phyloP scores from a whole-genome alignment of 306 rosid species.

The Ormosia semicastrata region DNA sequence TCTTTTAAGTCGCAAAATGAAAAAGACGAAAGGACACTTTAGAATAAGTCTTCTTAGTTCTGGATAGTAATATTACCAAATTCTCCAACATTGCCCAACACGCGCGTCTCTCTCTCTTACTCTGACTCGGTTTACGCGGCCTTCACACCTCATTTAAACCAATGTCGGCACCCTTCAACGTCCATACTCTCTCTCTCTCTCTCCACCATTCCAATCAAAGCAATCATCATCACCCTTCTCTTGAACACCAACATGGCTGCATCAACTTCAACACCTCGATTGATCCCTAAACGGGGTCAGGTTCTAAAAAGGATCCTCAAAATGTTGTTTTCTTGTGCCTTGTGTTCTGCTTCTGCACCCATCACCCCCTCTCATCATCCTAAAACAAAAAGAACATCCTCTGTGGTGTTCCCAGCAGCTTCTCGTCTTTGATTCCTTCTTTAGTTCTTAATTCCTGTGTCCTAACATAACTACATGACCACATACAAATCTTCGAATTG shows the following conservation, averaged over 20 bases:
- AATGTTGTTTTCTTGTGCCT: not conserved
- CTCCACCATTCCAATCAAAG: not conserved
- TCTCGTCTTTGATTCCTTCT: not conserved
- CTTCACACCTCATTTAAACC: not conserved
- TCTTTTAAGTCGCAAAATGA: too few species aligned
- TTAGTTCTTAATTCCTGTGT: not conserved
- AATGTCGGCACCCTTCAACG: constrained; percentile 30
- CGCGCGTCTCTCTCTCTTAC: not conserved
- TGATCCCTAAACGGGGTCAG: constrained; percentile 26
- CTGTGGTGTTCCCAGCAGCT: not conserved
- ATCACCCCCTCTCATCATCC: not conserved
- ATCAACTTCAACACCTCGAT: constrained; percentile 4
- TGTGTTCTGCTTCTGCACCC: not conserved
- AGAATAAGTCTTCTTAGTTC: not conserved
- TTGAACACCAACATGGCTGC: not conserved
- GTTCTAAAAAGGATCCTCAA: constrained; percentile 27
- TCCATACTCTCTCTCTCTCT: not conserved
- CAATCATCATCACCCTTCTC: not conserved
- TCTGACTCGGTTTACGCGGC: constrained; percentile 5
- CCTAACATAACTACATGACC: not conserved
- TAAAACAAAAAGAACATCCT: not conserved
- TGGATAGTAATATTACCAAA: not conserved
- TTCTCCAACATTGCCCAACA: not conserved
- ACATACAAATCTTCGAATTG: not conserved
- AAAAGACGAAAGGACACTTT: not conserved